Evolutionary conservation across 371 early-diverging fungal species (phyloP).

Genomic region (Umbelopsis sp.): DNA sequence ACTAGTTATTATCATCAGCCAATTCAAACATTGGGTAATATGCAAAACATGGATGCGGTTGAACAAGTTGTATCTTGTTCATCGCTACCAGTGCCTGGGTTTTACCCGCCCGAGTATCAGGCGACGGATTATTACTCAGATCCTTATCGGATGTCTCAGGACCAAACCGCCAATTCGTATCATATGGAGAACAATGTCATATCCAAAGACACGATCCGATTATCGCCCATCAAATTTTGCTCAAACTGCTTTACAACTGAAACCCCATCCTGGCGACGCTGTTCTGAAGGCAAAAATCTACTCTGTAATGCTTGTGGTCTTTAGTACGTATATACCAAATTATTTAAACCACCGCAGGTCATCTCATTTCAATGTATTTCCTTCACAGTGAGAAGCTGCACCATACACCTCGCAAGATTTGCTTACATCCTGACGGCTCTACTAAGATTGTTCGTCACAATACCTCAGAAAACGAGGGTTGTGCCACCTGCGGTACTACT

Average conservation of each 20-base stretch:
- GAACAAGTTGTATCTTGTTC: neutral
- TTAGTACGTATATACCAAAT: neutral
- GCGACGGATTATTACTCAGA: neutral
- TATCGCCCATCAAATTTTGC: constrained; percentile 16
- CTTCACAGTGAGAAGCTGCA: constrained; percentile 3
- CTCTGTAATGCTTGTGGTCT: constrained; percentile 14
- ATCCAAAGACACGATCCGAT: neutral
- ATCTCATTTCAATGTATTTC: neutral
- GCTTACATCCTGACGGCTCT: constrained; percentile 11
- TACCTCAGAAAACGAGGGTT: constrained; percentile 45
- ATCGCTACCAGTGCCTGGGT: neutral
- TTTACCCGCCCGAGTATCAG: neutral
- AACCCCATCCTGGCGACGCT: constrained; percentile 14
- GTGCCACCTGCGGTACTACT: constrained; percentile 69
- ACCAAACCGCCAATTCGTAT: neutral
- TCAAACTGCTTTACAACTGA: constrained; percentile 8
- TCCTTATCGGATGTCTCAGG: neutral
- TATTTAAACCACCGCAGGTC: neutral
- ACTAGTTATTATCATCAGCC: neutral
- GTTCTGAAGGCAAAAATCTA: constrained; percentile 6
- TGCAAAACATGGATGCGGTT: neutral
- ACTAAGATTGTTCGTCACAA: constrained; percentile 14
- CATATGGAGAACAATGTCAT: neutral
- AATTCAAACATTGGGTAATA: neutral
- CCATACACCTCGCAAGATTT: constrained; percentile 11